Conservation (phyloP, 495 filamentous ascomycete genomes). For the Mytilinidion resinicola region DNA sequence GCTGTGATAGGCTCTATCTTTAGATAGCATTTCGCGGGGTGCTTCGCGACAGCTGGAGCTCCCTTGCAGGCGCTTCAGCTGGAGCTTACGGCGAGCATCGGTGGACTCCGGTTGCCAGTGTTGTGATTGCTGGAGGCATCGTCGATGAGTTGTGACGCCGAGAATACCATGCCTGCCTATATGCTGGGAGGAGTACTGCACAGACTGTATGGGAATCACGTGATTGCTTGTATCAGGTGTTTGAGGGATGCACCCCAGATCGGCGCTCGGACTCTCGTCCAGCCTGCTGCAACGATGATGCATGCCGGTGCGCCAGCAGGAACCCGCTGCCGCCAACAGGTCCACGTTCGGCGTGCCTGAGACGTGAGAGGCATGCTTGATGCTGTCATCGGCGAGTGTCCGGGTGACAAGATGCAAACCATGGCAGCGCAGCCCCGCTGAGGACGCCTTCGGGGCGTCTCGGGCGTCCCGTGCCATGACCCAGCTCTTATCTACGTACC, state of each 20-base stretch:
- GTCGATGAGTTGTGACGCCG: no score
- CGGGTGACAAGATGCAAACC: not conserved
- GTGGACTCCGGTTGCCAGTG: conserved; percentile 11
- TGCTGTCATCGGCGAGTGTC: no score
- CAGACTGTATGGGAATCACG: no score
- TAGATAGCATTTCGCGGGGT: conserved; percentile 10
- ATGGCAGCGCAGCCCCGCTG: not conserved
- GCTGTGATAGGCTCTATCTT: not conserved
- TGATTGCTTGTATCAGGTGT: no score
- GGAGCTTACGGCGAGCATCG: conserved; percentile 1
- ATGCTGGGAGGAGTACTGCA: no score
- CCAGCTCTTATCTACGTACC: not conserved
- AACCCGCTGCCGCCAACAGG: not conserved
- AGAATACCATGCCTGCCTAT: no score
- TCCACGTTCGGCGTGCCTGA: not conserved
- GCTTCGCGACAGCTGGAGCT: not conserved
- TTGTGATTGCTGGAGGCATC: no score
- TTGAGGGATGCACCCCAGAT: no score
- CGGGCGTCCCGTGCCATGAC: not conserved
- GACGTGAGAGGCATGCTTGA: not conserved
- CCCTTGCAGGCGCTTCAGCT: not conserved
- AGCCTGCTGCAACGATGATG: not conserved
- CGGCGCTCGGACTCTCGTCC: not conserved
- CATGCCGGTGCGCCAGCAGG: not conserved
- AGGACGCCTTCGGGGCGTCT: not conserved